Evolutionary conservation across 768 basidiomycete genomes (phyloP).

Genomic region (Tricholomella constricta): DNA sequence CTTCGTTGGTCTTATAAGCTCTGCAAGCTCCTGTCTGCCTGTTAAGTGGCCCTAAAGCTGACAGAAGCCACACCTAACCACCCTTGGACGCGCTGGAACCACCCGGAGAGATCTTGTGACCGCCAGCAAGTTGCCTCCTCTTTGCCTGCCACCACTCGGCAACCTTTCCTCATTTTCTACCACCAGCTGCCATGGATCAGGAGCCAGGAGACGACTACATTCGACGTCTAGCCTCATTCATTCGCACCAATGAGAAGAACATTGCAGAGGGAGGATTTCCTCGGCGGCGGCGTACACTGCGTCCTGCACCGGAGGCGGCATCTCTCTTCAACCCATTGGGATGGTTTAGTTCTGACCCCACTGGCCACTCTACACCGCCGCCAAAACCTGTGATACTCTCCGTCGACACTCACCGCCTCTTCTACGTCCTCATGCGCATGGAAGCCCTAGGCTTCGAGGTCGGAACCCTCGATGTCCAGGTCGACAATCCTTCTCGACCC

Average conservation of each 20-base stretch:
- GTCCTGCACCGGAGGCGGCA: constrained; percentile 28
- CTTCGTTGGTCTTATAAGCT: not conserved
- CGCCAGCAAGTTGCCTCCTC: constrained; percentile 3
- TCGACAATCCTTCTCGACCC: constrained; percentile 74
- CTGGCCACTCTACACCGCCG: constrained; percentile 32
- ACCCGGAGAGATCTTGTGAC: constrained; percentile 12
- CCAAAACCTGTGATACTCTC: constrained; percentile 64
- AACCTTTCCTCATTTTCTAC: constrained; percentile 15
- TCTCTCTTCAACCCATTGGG: constrained; percentile 61
- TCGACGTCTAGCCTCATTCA: constrained; percentile 66
- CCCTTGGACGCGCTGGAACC: not conserved
- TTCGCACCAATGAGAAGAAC: constrained; percentile 69
- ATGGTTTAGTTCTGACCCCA: constrained; percentile 52
- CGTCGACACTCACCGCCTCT: constrained; percentile 81
- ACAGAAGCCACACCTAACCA: no score
- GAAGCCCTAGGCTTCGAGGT: constrained; percentile 79
- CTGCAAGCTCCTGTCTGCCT: not conserved
- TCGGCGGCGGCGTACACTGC: constrained; percentile 49
- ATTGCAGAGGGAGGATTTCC: constrained; percentile 66
- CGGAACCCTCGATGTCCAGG: constrained; percentile 76
- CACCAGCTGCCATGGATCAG: constrained; percentile 33
- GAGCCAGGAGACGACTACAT: constrained; percentile 79
- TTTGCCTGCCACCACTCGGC: constrained; percentile 13
- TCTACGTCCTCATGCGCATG: constrained; percentile 85
- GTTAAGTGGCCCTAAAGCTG: not conserved